Base-by-base conservation (phyloP, 2,329 filamentous ascomycete species). In the Hymenoscyphus infarciens region DNA sequence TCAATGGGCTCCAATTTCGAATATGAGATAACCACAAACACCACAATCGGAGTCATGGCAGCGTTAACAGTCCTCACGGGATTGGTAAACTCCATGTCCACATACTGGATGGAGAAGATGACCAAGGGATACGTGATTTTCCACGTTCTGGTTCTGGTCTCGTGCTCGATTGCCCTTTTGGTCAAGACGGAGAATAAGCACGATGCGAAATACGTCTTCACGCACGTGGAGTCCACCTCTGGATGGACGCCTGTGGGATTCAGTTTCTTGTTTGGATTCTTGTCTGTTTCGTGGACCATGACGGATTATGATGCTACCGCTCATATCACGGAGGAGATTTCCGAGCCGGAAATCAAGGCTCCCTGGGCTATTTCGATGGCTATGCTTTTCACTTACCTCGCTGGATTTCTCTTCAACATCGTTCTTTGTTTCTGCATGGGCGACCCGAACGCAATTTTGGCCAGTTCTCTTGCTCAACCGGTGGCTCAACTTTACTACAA, bases 211-310 rank as follows among this genome's bases (percentile, higher is more conserved):
- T 85, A 83, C 66, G 83, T 82, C 42, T 86, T 85, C 69, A 84
- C 82, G 7, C 69, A 84, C 59, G 77, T 84, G 58, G 76, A 81
- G 54, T 76, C 80, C 1, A 73, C 73, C 27, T 82, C 80, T 0
- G 83, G 83, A 39, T 86, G 83, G 83, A 75, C 69, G 0, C 82
- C 82, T 0, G 73, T 77, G 2, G 83, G 82, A 25, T 85, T 81
- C 71, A 81, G 80, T 2, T 85, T 83, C 70, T 70, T 85, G n/a
- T 85, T 86, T 63, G 83, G 83, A n/a, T 85, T 84, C 70, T 74
- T 86, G 29, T 82, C 81, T 1, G 83, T 84, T 42, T 80, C 79
- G 22, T 86, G 83, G 83, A 85, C 82, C 60, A 85, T 86, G 82
- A 85, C 82, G 3, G 80, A 82, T 68, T 82, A 82, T 69, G 81